Conservation (phyloP, 2,329 filamentous ascomycete species). For the Blumeria graminis region DNA sequence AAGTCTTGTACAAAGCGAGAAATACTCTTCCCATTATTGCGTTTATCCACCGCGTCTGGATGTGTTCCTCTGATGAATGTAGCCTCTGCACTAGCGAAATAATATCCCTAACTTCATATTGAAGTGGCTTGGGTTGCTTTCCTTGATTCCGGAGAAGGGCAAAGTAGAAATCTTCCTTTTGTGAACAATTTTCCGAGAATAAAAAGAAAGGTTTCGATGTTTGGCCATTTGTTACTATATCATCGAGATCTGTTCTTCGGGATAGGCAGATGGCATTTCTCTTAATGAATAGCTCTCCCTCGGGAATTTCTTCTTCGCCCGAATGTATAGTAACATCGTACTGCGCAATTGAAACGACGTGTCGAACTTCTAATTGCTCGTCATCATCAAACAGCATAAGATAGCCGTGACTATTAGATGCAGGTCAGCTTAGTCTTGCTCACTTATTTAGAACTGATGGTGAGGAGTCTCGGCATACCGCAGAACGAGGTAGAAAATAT, state of each 20-base stretch:
- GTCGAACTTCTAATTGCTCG: conserved; percentile 82
- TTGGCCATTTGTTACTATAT: conserved; percentile 28
- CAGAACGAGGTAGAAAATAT: conserved; percentile 81
- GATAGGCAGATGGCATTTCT: conserved; percentile 66
- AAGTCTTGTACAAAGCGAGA: conserved; percentile 64
- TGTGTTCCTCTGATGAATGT: conserved; percentile 74
- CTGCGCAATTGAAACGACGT: conserved; percentile 80
- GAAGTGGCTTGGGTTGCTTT: conserved; percentile 41
- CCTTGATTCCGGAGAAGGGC: conserved; percentile 69
- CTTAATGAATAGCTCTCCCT: conserved; percentile 91
- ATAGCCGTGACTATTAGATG: conserved; percentile 49
- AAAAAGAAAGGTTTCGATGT: conserved; percentile 69
- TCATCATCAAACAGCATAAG: conserved; percentile 94
- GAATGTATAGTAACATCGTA: conserved; percentile 70
- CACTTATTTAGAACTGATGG: background rate
- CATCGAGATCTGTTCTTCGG: conserved; percentile 32
- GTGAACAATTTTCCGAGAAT: conserved; percentile 84
- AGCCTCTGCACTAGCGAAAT: conserved; percentile 74
- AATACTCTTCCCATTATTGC: conserved; percentile 75
- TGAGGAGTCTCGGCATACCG: conserved; percentile 28
- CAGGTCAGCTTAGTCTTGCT: conserved; percentile 4
- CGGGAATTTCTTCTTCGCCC: conserved; percentile 53
- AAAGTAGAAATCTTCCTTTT: conserved; percentile 97
- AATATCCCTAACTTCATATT: conserved; percentile 66
- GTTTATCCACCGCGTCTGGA: conserved; percentile 85